Evolutionary conservation across 768 basidiomycete genomes (phyloP).

Genomic region (Termitomyces sp.): DNA sequence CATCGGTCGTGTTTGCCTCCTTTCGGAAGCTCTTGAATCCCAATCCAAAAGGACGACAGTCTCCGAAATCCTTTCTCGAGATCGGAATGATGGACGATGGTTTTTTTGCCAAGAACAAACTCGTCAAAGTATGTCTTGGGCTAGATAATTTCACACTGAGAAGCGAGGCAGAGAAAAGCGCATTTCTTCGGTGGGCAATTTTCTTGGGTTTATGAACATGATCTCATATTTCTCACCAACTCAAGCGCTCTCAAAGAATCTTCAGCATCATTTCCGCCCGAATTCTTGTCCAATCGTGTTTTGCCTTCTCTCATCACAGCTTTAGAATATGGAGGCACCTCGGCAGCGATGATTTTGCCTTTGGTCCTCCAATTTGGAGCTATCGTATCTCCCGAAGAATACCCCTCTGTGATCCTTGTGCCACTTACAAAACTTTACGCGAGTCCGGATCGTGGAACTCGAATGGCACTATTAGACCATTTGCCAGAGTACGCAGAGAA

Average conservation of each 20-base stretch:
- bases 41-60: conserved; percentile 73
- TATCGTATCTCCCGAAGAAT: conserved; percentile 66
- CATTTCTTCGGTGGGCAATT: conserved; percentile 55
- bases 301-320: conserved; percentile 80
- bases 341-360: conserved; percentile 75
- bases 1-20: conserved; percentile 62
- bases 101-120: conserved; percentile 77
- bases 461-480: conserved; percentile 91
- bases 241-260: conserved; percentile 74
- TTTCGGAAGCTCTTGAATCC: conserved; percentile 92
- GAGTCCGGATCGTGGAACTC: conserved; percentile 87
- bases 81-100: conserved; percentile 76
- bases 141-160: conserved; percentile 81
- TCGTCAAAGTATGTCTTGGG: conserved; percentile 80
- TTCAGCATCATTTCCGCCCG: conserved; percentile 72
- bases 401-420: conserved; percentile 57
- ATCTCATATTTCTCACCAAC: conserved; percentile 7
- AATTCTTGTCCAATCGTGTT: conserved; percentile 82
- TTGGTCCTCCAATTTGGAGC: conserved; percentile 78
- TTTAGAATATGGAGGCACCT: conserved; percentile 72
- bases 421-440: conserved; percentile 83
- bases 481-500: conserved; percentile 81
- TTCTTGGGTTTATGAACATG: background rate
- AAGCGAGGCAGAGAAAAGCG: conserved; percentile 74
- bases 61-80: conserved; percentile 73